Base-by-base conservation (phyloP, 2,329 filamentous ascomycete species). In the Hypoxylon sp. region DNA sequence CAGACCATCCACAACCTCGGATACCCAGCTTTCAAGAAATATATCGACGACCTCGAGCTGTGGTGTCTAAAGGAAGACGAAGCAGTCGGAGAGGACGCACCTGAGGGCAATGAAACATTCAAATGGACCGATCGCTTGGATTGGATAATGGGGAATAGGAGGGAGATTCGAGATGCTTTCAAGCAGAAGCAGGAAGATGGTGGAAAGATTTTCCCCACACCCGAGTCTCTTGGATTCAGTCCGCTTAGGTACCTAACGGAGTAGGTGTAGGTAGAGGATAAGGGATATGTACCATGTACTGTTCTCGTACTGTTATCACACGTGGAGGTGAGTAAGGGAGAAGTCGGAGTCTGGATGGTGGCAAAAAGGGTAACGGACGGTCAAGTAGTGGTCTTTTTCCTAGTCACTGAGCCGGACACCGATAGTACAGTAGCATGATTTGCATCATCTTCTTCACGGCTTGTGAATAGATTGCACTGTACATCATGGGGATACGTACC, bases 391-490 rank as follows among this genome's bases (percentile, higher is more conserved):
- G 2, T 37, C 32, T n/a, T 37, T 37, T 37, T 37, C 32, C 32
- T 37, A 37, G 13, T 37, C 13, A n/a, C 32, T 15, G 32, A 13
- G 43, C 13, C 20, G 43, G 24, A 15, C 32, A 41, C 41, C 32
- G 49, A 51, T 39, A 39, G 34, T 13, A 51, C 30, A 7, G 49
- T 51, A 51, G 30, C 30, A 51, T 51, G 11, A 41, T 51, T 48
- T 48, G 44, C 44, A 48, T 48, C 44, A 48, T 48, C 30, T 48
- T 15, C n/a, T 37, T 37, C n/a, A 26, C 6, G 11, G 20, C 19
- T 46, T 26, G 49, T 51, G 49, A 17, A 41, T 51, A 17, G 24
- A 17, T 10, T n/a, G 28, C 34, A 51, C 34, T 41, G 30, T 39
- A 51, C 34, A 51, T 26, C 30, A 39, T 26, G n/a, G 39, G 26